Percentiles rank a stretch among this genome's conserved stretches.
phyloP scores from a whole-genome alignment of 345 rosid genomes.

The Angophora floribunda region DNA sequence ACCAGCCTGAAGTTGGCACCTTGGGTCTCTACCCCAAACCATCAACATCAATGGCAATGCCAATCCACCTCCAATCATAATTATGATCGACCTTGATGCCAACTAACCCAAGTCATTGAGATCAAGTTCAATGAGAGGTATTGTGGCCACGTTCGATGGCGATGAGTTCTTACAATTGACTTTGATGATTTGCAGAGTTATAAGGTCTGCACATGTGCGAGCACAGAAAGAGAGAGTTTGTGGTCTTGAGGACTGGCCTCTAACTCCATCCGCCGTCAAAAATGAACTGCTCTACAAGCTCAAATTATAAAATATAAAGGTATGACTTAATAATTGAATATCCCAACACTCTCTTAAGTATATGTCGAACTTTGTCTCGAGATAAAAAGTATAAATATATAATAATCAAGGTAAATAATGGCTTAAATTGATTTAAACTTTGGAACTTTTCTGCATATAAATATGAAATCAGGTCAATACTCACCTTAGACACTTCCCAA shows the following conservation, averaged over 20 bases:
- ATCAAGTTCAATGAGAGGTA: background rate
- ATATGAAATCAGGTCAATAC: background rate
- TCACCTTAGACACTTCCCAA: background rate
- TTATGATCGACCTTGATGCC: background rate
- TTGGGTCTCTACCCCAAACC: background rate
- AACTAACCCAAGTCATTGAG: background rate
- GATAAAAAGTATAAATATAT: background rate
- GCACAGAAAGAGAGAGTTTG: background rate
- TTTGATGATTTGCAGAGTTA: background rate
- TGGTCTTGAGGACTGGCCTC: background rate
- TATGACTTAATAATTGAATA: background rate
- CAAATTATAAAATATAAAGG: background rate
- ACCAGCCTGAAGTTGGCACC: background rate
- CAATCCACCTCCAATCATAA: background rate
- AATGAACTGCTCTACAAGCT: background rate
- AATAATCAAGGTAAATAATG: fast-evolving
- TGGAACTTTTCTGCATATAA: background rate
- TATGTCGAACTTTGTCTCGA: background rate
- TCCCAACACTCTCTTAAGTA: background rate
- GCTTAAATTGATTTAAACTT: background rate
- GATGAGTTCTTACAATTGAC: fast-evolving
- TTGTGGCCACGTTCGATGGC: background rate
- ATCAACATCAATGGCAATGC: background rate
- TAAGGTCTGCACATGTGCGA: background rate
- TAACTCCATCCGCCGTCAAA: background rate